These are phyloP conservation scores for Diaporthe humulicola DNA, from an alignment of 2,329 filamentous ascomycete species.

Conservation along the genomic window DNA sequence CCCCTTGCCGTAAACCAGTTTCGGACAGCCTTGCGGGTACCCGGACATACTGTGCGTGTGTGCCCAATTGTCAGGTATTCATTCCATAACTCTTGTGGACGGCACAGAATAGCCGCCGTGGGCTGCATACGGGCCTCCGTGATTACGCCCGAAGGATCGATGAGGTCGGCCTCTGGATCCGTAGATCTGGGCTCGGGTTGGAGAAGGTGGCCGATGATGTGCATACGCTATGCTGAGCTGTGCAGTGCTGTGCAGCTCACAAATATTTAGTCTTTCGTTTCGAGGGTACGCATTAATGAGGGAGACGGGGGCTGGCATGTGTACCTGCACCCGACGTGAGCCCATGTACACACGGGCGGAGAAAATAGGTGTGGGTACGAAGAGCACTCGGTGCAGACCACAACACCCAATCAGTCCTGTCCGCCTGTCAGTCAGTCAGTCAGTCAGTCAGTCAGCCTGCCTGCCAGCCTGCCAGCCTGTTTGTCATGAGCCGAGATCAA, in stretches of 20 bases:
- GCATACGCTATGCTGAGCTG: neutral
- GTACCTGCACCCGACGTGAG: neutral
- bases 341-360: neutral
- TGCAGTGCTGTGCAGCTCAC: neutral
- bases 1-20: constrained; percentile 1
- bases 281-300: constrained; percentile 11
- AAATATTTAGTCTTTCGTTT: constrained; percentile 12
- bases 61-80: neutral
- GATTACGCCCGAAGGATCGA: neutral
- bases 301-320: neutral
- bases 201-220: constrained; percentile 17
- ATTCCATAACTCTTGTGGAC: neutral
- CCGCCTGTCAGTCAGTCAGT: too few species aligned
- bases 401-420: too few species aligned
- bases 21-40: constrained; percentile 26
- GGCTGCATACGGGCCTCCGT: neutral
- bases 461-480: neutral
- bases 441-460: neutral
- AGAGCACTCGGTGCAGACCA: constrained; percentile 1
- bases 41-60: neutral
- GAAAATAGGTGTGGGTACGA: neutral
- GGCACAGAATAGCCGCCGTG: neutral
- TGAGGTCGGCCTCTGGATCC: neutral
- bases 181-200: constrained; percentile 16
- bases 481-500: constrained; percentile 30